Base-by-base conservation (phyloP, 257 asterid species). In the Pogostemon cablin region DNA sequence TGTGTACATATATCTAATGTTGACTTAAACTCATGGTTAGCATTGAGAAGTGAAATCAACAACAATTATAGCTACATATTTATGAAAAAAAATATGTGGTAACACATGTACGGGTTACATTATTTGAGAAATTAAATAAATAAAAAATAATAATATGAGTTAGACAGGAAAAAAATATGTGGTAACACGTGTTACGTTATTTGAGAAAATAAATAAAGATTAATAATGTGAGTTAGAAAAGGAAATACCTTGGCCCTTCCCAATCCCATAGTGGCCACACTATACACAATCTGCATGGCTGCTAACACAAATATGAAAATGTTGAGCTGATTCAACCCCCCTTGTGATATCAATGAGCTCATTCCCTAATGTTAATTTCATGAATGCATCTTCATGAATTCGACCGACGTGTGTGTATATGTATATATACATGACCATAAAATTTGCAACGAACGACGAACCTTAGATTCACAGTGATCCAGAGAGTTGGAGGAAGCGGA, bases 271-370 rank as follows among this genome's bases (percentile, higher is more conserved):
- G 96, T 88, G 67, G 56, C 78, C 43, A 86, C 65, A 70, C 95
- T 82, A 58, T 84, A 90, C 41, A 84, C 73, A 65, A 90, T 84
- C 81, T 90, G 97, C 85, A 90, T 77, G 3, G 88, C 88, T 67
- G 97, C 97, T 15, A 88, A 60, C 46, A 90, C 95, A 76, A 86
- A 90, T n/a, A 90, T 88, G 84, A 90, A 87, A 15, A 76, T 82
- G 61, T 87, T 86, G 68, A 90, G 90, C 84, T 90, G 81, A 73
- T 81, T 90, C 4, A 90, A 55, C 3, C 97, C 95, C 64, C 38
- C 76, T 54, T 61, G 56, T 9, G 95, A 86, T 70, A 88, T 88
- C 12, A 90, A 68, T 47, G 97, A 84, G 50, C 73, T 83, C 96
- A 73, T 85, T 32, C 90, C 96, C 96, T 88, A 73, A 59, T 66